Conservation (phyloP, 257 asterid genomes). For the Penstemon barbatus region DNA sequence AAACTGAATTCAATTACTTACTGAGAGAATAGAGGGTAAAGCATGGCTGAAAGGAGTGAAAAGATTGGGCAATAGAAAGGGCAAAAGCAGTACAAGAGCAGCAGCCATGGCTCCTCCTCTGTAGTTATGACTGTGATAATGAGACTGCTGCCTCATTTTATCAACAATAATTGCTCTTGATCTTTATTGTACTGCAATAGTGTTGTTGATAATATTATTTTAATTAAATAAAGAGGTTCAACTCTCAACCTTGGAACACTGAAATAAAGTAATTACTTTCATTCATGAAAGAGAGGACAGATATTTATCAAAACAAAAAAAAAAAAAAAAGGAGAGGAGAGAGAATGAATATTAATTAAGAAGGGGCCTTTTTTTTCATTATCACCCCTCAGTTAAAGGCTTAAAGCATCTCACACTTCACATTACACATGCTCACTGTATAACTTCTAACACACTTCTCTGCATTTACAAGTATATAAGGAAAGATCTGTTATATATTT, state of each 20-base stretch:
- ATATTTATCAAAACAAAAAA: background rate
- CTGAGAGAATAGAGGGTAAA: conserved; percentile 68
- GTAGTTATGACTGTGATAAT: conserved; percentile 39
- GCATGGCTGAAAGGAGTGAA: conserved; percentile 70
- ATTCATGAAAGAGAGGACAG: conserved; percentile 16
- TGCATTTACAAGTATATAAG: background rate
- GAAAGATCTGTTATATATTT: background rate
- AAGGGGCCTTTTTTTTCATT: conserved; percentile 44
- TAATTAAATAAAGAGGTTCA: conserved; percentile 17
- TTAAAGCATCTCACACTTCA: conserved; percentile 69
- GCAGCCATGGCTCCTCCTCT: conserved; percentile 80
- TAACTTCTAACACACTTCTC: background rate
- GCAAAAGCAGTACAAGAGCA: conserved; percentile 65
- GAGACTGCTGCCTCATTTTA: conserved; percentile 47
- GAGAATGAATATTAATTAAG: conserved; percentile 29
- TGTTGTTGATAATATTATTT: background rate
- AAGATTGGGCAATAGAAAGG: conserved; percentile 52
- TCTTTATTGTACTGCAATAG: conserved; percentile 31
- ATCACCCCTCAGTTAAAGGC: conserved; percentile 46
- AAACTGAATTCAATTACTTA: conserved; percentile 35
- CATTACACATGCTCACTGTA: conserved; percentile 24
- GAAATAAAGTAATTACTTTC: conserved; percentile 37
- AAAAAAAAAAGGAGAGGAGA: conserved; percentile 31
- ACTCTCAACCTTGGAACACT: conserved; percentile 35
- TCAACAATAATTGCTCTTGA: conserved; percentile 16